Conservation (phyloP, 768 basidiomycete species). For the Cystobasidium tubakii region DNA sequence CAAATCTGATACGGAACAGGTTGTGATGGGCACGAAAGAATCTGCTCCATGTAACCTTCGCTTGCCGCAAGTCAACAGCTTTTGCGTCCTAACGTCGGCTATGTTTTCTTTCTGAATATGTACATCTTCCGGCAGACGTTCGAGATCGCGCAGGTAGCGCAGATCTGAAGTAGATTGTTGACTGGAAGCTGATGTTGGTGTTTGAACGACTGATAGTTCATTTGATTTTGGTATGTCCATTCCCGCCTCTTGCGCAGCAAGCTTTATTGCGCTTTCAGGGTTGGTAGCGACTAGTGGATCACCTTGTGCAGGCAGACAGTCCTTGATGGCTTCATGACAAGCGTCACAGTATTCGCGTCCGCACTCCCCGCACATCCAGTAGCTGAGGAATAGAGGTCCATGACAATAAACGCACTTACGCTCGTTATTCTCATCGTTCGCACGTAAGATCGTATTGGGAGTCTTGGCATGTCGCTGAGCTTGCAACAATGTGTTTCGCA, state of each 20-base stretch:
- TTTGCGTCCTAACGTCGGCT: neutral
- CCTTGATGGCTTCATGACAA: conserved; percentile 3
- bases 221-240: too few species aligned
- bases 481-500: neutral
- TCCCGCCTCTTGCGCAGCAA: neutral
- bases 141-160: neutral
- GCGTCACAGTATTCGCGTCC: conserved; percentile 23
- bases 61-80: neutral
- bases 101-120: neutral
- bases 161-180: neutral
- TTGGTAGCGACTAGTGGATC: neutral
- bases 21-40: neutral
- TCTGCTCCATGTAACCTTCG: conserved; percentile 5
- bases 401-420: conserved; percentile 15
- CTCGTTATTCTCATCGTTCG: neutral
- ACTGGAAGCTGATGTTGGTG: neutral
- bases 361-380: conserved; percentile 14
- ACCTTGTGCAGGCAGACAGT: conserved; percentile 5
- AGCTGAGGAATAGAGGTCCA: conserved; percentile 9
- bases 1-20: neutral
- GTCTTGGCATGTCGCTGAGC: neutral
- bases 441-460: neutral
- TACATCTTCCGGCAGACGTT: neutral
- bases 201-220: too few species aligned
- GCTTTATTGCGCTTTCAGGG: neutral